phyloP scores from a whole-genome alignment of 1,284 basidiomycete genomes.

The Phaffia rhodozyma region DNA sequence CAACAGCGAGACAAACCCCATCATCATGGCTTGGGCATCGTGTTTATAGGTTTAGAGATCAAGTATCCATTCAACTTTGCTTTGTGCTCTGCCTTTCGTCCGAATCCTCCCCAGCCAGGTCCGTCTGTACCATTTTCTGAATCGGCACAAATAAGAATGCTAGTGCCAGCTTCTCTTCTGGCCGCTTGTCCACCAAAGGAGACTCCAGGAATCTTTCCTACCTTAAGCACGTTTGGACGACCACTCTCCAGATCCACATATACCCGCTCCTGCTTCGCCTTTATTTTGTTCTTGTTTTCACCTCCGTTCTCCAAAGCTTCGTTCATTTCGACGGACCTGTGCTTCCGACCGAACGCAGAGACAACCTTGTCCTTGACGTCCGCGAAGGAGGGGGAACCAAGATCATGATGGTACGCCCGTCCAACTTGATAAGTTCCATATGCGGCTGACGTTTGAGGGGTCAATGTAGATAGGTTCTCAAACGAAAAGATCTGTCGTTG shows the following conservation, averaged over 20 bases:
- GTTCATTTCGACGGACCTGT: not conserved
- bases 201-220: slow-evolving; percentile 13
- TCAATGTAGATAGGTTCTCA: slow-evolving; percentile 29
- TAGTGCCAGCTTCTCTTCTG: not conserved
- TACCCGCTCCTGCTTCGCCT: not conserved
- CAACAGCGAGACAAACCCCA: too few relatives aligned
- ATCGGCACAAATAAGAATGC: not conserved
- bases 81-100: slow-evolving; percentile 8
- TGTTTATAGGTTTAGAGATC: slow-evolving; percentile 10
- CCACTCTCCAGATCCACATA: not conserved
- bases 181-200: slow-evolving; percentile 2
- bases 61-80: slow-evolving; percentile 17
- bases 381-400: not conserved
- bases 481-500: slow-evolving; percentile 33
- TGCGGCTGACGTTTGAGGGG: slow-evolving; percentile 5
- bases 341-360: not conserved
- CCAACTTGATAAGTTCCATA: slow-evolving; percentile 1
- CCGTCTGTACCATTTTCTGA: not conserved
- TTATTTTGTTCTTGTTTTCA: not conserved
- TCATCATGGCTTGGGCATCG: slow-evolving; percentile 1
- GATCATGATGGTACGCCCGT: not conserved
- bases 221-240: not conserved
- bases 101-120: slow-evolving; percentile 10
- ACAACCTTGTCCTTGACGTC: too few relatives aligned
- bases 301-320: too few relatives aligned